A percentile compares a stretch with the other conserved stretches of the same genome.
Conservation (phyloP, 169 alveolate species). For the Cryptosporidium viatorum region DNA sequence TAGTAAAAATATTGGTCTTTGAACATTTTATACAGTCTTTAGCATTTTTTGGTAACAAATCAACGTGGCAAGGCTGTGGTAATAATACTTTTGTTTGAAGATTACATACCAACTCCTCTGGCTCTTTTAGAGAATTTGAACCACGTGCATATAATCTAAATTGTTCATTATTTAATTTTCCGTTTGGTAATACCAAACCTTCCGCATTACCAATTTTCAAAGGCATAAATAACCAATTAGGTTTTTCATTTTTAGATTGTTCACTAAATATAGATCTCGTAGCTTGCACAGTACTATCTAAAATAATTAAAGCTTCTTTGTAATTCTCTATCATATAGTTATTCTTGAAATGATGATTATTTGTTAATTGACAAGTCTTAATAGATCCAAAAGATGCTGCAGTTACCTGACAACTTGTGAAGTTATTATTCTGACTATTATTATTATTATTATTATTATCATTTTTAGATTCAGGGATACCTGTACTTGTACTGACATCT, state of each 20-base stretch:
- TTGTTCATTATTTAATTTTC: constrained; percentile 59
- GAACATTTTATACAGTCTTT: constrained; percentile 57
- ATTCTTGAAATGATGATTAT: background rate
- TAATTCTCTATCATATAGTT: background rate
- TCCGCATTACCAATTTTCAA: constrained; percentile 55
- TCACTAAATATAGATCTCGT: constrained; percentile 51
- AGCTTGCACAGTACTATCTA: constrained; percentile 73
- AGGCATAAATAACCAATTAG: constrained; percentile 72
- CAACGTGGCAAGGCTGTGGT: constrained; percentile 55
- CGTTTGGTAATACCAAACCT: constrained; percentile 59
- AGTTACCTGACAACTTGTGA: constrained; percentile 49
- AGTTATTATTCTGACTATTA: background rate
- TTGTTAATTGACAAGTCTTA: constrained; percentile 30
- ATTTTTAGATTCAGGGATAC: background rate
- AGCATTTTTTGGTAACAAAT: constrained; percentile 34
- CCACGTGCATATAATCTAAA: constrained; percentile 63
- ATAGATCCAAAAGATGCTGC: constrained; percentile 75
- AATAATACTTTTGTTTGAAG: constrained; percentile 44
- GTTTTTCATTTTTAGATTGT: constrained; percentile 42
- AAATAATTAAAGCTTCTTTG: constrained; percentile 37
- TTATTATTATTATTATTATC: too few relatives aligned
- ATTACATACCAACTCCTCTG: constrained; percentile 69
- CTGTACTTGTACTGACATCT: background rate
- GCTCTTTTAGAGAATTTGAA: constrained; percentile 69
- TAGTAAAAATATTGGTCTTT: constrained; percentile 36